Conservation (phyloP, 208 protist genomes). For the Leishmania tarentolae region DNA sequence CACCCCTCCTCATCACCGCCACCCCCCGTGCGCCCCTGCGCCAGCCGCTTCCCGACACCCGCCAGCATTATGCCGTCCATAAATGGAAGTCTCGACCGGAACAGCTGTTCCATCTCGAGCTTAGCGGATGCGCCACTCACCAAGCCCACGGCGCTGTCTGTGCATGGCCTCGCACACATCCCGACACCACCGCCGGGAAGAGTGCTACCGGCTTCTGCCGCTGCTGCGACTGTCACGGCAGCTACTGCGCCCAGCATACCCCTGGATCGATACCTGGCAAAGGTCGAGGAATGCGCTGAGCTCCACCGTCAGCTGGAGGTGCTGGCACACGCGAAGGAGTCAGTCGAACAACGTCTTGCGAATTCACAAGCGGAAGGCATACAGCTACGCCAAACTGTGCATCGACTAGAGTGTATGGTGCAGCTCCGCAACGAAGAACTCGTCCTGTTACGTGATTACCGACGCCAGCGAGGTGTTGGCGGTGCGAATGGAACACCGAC, state of each 20-base stretch:
- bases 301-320: constrained; percentile 17
- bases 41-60: background rate
- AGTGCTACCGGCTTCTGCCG: background rate
- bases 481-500: background rate
- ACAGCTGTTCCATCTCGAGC: background rate
- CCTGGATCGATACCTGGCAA: constrained; percentile 18
- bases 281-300: constrained; percentile 29
- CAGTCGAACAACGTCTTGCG: constrained; percentile 3
- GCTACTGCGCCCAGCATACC: background rate
- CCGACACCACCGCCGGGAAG: background rate
- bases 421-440: background rate
- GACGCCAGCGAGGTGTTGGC: constrained; percentile 5
- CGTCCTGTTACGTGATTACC: background rate
- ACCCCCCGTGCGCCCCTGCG: too few relatives aligned
- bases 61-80: background rate
- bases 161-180: background rate
- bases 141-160: background rate
- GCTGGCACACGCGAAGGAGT: constrained; percentile 4
- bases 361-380: constrained; percentile 5
- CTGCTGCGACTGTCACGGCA: background rate
- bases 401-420: constrained; percentile 10
- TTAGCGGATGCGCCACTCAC: background rate
- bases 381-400: constrained; percentile 12
- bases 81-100: background rate
- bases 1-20: background rate